Percentiles rank a stretch among this genome's conserved stretches.
These are phyloP conservation scores for Pseudozyma tsukubaensis DNA, from an alignment of 1,284 basidiomycete species.

Conservation along the genomic window DNA sequence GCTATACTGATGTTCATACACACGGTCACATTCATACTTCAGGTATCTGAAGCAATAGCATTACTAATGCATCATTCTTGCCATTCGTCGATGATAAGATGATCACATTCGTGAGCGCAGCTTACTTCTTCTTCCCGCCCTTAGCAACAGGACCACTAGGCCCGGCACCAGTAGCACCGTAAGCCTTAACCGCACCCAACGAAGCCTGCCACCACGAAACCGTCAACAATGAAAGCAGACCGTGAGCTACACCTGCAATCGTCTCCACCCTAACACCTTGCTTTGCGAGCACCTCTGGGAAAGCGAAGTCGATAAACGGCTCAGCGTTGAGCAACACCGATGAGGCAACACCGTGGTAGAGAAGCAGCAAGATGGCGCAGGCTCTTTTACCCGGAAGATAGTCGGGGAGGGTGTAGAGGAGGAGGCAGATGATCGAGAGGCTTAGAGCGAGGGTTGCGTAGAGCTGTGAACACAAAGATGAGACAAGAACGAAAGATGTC, in stretches of 20 bases:
- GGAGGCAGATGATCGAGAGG: conserved; percentile 40
- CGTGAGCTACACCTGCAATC: conserved; percentile 41
- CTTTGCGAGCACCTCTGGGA: conserved; percentile 76
- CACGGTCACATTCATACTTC: too few relatives aligned
- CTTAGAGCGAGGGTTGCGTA: conserved; percentile 31
- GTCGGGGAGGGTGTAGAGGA: conserved; percentile 71
- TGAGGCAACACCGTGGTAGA: conserved; percentile 81
- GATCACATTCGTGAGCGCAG: too few relatives aligned
- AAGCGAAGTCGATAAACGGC: conserved; percentile 79
- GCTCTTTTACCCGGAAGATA: conserved; percentile 86
- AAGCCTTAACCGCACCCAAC: conserved; percentile 30
- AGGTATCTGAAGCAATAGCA: too few relatives aligned
- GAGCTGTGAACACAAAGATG: conserved; percentile 14
- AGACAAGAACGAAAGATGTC: background rate
- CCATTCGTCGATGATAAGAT: too few relatives aligned
- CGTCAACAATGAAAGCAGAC: conserved; percentile 39
- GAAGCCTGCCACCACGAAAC: conserved; percentile 49
- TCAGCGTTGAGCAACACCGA: conserved; percentile 81
- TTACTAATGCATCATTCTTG: too few relatives aligned
- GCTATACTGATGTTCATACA: too few relatives aligned
- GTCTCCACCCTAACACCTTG: conserved; percentile 33
- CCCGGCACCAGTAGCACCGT: conserved; percentile 5
- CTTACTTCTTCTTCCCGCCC: conserved; percentile 19
- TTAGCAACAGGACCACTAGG: conserved; percentile 11
- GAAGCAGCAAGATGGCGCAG: conserved; percentile 78